Evolutionary conservation across 768 basidiomycete genomes (phyloP), one percentile per base, ranked within the genome.

Genomic region (Pleurotus citrinopileatus): DNA sequence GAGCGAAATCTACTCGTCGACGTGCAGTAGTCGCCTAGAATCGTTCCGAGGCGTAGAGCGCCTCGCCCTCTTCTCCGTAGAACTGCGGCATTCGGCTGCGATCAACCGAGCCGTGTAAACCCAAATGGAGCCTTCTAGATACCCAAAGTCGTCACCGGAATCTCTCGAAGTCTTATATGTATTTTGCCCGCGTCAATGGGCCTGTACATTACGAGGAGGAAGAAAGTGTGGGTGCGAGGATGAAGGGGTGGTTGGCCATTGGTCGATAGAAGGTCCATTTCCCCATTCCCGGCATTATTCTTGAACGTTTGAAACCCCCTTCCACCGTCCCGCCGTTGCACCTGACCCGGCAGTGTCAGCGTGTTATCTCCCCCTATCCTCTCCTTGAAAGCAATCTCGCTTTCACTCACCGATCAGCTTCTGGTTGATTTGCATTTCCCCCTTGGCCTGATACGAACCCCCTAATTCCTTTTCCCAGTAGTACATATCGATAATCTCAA

Each of bases 1-100:
- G 96, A 99, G 73, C 87, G 92, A 64, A 91, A 90, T 66, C 79
- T 93, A 63, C 87, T 93, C 63, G 79, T 86, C 61, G 91, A 94
- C 64, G 91, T 94, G 52, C 88, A 93, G 74, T 93, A 76, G 63
- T 37, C 52, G 55, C 22, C 40, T 29, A 38, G 38, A 36, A 40
- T 52, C 40, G n/a, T n/a, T n/a, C n/a, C 43, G 56, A 56, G 36
- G 40, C 46, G 28, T 42, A 40, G 56, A 26, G 60, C 59, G 43
- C 44, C 58, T 48, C 22, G 57, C 50, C 10, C 50, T 52, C 20
- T 19, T 48, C 13, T 13, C 46, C 20, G 19, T n/a, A 13, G 26
- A 48, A 17, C 20, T 23, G 26, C 43, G 36, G 20, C 42, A 47
- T 37, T 23, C 50, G 50, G 50, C 50, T 40, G 50, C 25, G 25